Evolutionary conservation across 1,284 basidiomycete genomes (phyloP).

Genomic region (Pterulicium gracile): DNA sequence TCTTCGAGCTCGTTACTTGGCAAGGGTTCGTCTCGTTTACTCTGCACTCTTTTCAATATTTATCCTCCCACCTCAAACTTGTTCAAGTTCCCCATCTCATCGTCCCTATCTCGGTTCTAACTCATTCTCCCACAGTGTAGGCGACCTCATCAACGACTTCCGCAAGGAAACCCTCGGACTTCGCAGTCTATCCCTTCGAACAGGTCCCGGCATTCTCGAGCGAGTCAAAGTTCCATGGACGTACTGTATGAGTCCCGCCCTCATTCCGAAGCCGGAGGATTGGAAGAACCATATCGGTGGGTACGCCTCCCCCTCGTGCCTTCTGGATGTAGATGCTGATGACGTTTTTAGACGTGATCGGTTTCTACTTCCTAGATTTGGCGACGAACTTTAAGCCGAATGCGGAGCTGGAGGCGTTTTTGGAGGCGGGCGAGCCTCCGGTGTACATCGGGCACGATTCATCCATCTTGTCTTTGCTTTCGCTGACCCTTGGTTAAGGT

Average conservation of each 20-base stretch:
- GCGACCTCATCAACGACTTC: slow-evolving; percentile 38
- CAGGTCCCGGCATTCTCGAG: slow-evolving; percentile 45
- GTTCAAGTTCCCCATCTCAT: slow-evolving; percentile 25
- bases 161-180: slow-evolving; percentile 40
- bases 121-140: background rate
- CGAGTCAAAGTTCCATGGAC: slow-evolving; percentile 56
- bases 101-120: slow-evolving; percentile 19
- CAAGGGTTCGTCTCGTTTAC: slow-evolving; percentile 31
- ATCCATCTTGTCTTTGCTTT: slow-evolving; percentile 4
- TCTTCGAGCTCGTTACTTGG: slow-evolving; percentile 48
- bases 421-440: slow-evolving; percentile 40
- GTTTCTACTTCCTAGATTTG: slow-evolving; percentile 52
- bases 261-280: slow-evolving; percentile 55
- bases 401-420: slow-evolving; percentile 34
- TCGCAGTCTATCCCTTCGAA: slow-evolving; percentile 30
- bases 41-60: slow-evolving; percentile 6
- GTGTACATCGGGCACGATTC: slow-evolving; percentile 46
- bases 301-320: slow-evolving; percentile 9
- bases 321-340: background rate
- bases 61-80: background rate
- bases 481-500: slow-evolving; percentile 22
- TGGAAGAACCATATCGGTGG: slow-evolving; percentile 53
- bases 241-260: slow-evolving; percentile 55
- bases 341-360: slow-evolving; percentile 40
- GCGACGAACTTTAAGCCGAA: slow-evolving; percentile 37